A percentile compares a stretch with the other conserved stretches of the same genome.
These are phyloP conservation scores for Zasmidium angulare DNA, from an alignment of 2,329 filamentous ascomycete genomes.

Conservation along the genomic window DNA sequence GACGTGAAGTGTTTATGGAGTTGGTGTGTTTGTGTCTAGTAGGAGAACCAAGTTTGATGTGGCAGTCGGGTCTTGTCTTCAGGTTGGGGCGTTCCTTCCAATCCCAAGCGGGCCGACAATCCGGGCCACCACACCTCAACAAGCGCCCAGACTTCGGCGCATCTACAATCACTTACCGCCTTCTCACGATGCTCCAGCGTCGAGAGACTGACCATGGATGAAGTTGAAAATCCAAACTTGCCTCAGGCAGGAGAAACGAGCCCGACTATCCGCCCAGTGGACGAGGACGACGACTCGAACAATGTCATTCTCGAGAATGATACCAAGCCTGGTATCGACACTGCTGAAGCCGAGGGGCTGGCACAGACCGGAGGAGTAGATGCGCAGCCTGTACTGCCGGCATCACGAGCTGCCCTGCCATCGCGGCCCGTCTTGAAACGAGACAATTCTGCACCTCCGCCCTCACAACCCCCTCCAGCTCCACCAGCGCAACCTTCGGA, in stretches of 20 bases:
- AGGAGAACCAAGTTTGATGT: too few species aligned
- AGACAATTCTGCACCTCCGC: conserved; percentile 43
- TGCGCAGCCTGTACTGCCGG: conserved; percentile 21
- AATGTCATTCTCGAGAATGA: conserved; percentile 8
- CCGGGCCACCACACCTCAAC: background rate
- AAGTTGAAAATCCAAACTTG: conserved; percentile 38
- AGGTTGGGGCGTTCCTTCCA: background rate
- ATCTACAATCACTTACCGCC: background rate
- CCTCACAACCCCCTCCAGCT: conserved; percentile 43
- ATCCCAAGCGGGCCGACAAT: background rate
- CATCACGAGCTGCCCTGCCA: conserved; percentile 19
- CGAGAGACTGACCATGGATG: conserved; percentile 33
- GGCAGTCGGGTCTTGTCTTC: background rate
- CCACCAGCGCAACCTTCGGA: conserved; percentile 40
- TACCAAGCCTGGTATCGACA: conserved; percentile 15
- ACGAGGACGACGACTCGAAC: conserved; percentile 19
- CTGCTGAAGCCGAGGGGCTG: conserved; percentile 16
- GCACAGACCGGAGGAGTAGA: conserved; percentile 16
- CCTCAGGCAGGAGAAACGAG: conserved; percentile 35
- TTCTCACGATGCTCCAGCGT: background rate
- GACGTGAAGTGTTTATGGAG: too few species aligned
- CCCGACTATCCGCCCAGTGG: conserved; percentile 31
- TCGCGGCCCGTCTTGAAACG: conserved; percentile 41
- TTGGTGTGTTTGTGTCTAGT: too few species aligned
- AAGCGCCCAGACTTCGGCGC: background rate